Evolutionary conservation across 495 filamentous ascomycete species (phyloP), one percentile per base, ranked within the genome.

Genomic region (Schizothecium vesticola): DNA sequence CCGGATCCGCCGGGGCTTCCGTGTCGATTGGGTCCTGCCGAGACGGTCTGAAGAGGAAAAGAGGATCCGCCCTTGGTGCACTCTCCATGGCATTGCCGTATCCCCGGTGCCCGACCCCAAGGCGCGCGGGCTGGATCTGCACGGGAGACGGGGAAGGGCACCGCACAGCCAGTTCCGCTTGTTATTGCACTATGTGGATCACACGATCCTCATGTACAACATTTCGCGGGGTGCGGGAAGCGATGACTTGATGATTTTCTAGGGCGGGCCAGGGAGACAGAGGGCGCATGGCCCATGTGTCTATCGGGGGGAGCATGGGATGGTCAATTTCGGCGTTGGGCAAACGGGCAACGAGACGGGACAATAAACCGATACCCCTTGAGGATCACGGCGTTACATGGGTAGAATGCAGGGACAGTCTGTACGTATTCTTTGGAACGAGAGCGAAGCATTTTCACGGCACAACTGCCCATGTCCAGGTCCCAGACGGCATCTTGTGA

Each of bases 131-230:
- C 63, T 74, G 21, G 67, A 76, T 59, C 36, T 73, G 67, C 65
- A 72, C 9, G 60, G 36, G 21, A 77, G 80, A 77, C 79, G 71
- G 77, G 23, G 62, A 3, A 16, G 64, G 76, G 33, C 61, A 21
- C 63, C 71, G 31, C 67, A 76, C 25, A 28, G 29, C 21, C 78
- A 79, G 74, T 96, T 91, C 77, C 80, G 94, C 28, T 71, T 98
- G 55, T 79, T 97, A 67, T 78, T 97, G 71, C 85, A 88, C 29
- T 98, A 90, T 78, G 81, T 82, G 70, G 87, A 97, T 77, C 89
- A 92, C 69, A 87, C 86, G 0, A 84, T 97, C 19, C 78, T 97
- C 75, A 91, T 86, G 73, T 98, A 97, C 78, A 91, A 97, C 73
- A 79, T 97, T 64, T 63, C 56, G 51, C 69, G 70, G 56, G n/a